Conservation (phyloP, 768 basidiomycete genomes). For the Tephrocybe rancida region DNA sequence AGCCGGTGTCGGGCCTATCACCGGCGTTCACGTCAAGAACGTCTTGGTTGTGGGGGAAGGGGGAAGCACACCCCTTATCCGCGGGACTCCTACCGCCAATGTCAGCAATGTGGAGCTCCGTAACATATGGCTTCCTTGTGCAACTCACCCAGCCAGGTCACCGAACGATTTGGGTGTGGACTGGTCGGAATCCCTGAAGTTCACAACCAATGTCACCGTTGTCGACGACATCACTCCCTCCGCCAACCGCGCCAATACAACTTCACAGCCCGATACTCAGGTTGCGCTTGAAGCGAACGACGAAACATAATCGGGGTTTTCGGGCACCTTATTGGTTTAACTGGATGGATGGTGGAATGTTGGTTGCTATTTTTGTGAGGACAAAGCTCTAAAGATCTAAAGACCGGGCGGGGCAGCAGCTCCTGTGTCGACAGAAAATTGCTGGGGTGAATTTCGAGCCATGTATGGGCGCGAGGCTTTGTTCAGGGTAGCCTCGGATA, state of each 20-base stretch:
- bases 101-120: conserved; percentile 15
- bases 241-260: background rate
- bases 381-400: too few relatives aligned
- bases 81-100: conserved; percentile 10
- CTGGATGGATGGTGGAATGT: too few relatives aligned
- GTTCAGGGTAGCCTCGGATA: too few relatives aligned
- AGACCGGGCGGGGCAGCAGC: too few relatives aligned
- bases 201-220: conserved; percentile 12
- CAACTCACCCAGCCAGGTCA: conserved; percentile 4
- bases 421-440: too few relatives aligned
- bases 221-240: background rate
- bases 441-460: too few relatives aligned
- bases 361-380: too few relatives aligned
- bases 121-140: conserved; percentile 9
- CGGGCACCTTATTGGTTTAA: background rate
- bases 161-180: conserved; percentile 7
- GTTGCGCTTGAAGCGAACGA: background rate
- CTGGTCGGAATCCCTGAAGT: conserved; percentile 6
- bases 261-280: background rate
- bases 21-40: conserved; percentile 15
- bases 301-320: background rate
- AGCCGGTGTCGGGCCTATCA: conserved; percentile 18
- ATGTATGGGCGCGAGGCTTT: too few relatives aligned
- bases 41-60: conserved; percentile 8
- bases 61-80: conserved; percentile 14